Conservation (phyloP, 1,284 basidiomycete species). For the Earliella scabrosa region DNA sequence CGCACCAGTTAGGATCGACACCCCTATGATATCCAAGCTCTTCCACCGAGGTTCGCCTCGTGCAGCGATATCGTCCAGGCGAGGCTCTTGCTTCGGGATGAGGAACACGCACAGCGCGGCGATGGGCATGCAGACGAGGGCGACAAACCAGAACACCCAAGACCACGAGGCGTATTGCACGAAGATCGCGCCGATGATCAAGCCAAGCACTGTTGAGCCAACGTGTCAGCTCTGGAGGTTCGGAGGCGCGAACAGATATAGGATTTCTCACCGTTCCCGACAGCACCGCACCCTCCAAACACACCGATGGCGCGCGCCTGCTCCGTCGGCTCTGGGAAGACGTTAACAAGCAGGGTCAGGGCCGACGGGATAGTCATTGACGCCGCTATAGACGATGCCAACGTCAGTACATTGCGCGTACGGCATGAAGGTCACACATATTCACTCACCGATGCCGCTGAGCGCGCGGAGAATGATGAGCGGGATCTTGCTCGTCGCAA, state of each 20-base stretch:
- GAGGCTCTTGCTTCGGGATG: conserved; percentile 33
- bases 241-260: too few species aligned
- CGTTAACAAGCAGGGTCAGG: conserved; percentile 46
- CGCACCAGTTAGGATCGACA: conserved; percentile 44
- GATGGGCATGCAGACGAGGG: conserved; percentile 42
- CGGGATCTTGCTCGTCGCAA: conserved; percentile 43
- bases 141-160: conserved; percentile 52
- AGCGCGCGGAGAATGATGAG: conserved; percentile 49
- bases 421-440: too few species aligned
- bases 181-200: conserved; percentile 49
- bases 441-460: conserved; percentile 43
- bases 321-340: conserved; percentile 47
- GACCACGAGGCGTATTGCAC: conserved; percentile 45
- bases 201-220: conserved; percentile 43
- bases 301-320: conserved; percentile 50
- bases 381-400: conserved; percentile 36
- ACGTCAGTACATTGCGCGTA: too few species aligned
- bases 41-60: conserved; percentile 29
- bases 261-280: conserved; percentile 47
- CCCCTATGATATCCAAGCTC: conserved; percentile 45
- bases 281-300: conserved; percentile 48
- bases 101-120: conserved; percentile 39
- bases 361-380: conserved; percentile 54
- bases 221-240: too few species aligned
- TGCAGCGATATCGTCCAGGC: conserved; percentile 7